Evolutionary conservation across 495 filamentous ascomycete genomes (phyloP).

Genomic region (Cercophora newfieldiana): DNA sequence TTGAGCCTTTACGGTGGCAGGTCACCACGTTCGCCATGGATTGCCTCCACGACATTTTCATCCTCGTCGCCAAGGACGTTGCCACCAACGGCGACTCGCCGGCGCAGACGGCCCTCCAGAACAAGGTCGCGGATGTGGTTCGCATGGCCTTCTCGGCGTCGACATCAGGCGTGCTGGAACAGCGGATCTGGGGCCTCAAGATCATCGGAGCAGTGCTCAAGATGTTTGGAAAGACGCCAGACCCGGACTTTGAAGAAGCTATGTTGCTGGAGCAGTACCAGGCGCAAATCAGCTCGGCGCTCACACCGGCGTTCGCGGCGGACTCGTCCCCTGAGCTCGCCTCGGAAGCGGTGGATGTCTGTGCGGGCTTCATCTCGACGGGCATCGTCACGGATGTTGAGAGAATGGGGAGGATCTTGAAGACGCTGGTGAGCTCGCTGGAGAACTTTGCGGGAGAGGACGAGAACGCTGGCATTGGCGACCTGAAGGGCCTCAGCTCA

Average conservation of each 20-base stretch:
- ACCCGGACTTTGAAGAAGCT: conserved; percentile 94
- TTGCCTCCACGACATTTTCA: conserved; percentile 82
- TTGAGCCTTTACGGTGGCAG: conserved; percentile 93
- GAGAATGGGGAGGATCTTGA: conserved; percentile 95
- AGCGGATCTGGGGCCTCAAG: conserved; percentile 84
- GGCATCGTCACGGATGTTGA: conserved; percentile 98
- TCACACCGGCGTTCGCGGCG: conserved; percentile 92
- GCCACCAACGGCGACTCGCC: conserved; percentile 66
- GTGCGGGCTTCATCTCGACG: conserved; percentile 91
- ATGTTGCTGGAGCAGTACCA: conserved; percentile 97
- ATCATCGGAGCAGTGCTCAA: conserved; percentile 91
- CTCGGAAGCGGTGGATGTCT: conserved; percentile 95
- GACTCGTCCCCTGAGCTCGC: conserved; percentile 96
- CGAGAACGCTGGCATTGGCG: conserved; percentile 86
- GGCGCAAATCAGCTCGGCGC: conserved; percentile 93
- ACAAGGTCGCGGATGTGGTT: conserved; percentile 87
- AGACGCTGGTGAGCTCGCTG: conserved; percentile 84
- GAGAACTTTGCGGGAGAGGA: conserved; percentile 87
- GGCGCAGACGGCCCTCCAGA: conserved; percentile 74
- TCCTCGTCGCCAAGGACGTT: conserved; percentile 72
- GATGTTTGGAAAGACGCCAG: conserved; percentile 94
- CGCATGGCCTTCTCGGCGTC: conserved; percentile 97
- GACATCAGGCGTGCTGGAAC: conserved; percentile 85
- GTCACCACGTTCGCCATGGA: conserved; percentile 93
- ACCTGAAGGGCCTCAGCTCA: conserved; percentile 88